Conservation (phyloP, 2,329 filamentous ascomycete species). For the Tolypocladium capitatum region DNA sequence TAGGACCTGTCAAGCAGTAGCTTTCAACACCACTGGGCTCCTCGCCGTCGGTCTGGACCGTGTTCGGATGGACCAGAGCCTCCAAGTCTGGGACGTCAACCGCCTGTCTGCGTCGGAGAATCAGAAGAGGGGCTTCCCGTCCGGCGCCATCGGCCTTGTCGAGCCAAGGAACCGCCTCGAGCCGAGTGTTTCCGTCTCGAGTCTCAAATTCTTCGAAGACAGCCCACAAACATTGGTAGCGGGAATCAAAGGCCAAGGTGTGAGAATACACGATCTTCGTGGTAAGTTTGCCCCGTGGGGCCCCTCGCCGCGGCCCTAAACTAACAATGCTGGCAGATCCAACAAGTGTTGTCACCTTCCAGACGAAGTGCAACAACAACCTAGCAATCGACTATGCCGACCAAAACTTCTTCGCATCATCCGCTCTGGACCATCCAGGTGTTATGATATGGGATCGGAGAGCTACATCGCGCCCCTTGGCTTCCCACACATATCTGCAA, state of each 20-base stretch:
- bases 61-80: conserved; percentile 67
- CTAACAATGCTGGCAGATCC: conserved; percentile 23
- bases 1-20: conserved; percentile 67
- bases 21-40: conserved; percentile 59
- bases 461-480: conserved; percentile 36
- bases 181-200: conserved; percentile 62
- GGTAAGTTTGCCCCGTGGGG: conserved; percentile 30
- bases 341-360: conserved; percentile 42
- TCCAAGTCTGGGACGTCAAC: conserved; percentile 73
- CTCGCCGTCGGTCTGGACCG: conserved; percentile 69
- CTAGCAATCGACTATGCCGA: conserved; percentile 68
- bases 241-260: conserved; percentile 61
- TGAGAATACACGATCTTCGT: conserved; percentile 67
- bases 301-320: background rate
- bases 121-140: conserved; percentile 34
- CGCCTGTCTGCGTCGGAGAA: conserved; percentile 39
- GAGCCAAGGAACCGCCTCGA: conserved; percentile 48
- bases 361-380: conserved; percentile 56
- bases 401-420: conserved; percentile 74
- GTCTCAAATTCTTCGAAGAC: conserved; percentile 69
- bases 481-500: conserved; percentile 40
- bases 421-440: conserved; percentile 59
- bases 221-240: conserved; percentile 63
- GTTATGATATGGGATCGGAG: conserved; percentile 70
- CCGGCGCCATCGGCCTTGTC: conserved; percentile 33